These are phyloP conservation scores for Mucor circinelloides DNA, from an alignment of 371 early-diverging fungal species.

Conservation along the genomic window DNA sequence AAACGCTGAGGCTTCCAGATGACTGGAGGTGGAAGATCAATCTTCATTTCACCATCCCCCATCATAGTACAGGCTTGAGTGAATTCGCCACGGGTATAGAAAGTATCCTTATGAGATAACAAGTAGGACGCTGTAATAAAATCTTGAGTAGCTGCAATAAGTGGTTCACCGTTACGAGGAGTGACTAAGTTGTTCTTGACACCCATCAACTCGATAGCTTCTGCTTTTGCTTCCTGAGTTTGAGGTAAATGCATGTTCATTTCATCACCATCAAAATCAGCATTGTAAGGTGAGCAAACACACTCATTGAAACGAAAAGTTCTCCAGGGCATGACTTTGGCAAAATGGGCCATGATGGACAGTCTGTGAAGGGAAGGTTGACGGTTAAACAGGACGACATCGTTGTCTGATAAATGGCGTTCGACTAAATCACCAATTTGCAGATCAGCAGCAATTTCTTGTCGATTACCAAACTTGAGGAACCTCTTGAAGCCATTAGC, in stretches of 20 bases:
- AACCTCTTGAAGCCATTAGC: conserved; percentile 58
- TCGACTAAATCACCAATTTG: conserved; percentile 96
- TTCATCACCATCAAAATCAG: conserved; percentile 99
- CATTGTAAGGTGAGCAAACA: conserved; percentile 99
- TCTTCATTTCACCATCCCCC: conserved; percentile 75
- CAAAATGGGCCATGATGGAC: conserved; percentile 98
- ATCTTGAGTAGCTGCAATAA: conserved; percentile 99
- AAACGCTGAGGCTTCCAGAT: conserved; percentile 78
- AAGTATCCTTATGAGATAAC: conserved; percentile 90
- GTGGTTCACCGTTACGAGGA: conserved; percentile 93
- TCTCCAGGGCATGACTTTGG: conserved; percentile 95
- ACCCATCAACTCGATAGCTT: conserved; percentile 98
- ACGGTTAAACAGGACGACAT: conserved; percentile 99
- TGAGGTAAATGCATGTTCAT: conserved; percentile 99
- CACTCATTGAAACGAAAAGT: conserved; percentile 99
- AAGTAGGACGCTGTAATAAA: conserved; percentile 98
- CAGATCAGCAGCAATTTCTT: conserved; percentile 73
- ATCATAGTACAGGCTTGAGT: conserved; percentile 88
- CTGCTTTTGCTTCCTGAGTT: conserved; percentile 98
- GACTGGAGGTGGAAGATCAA: conserved; percentile 94
- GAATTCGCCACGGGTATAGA: conserved; percentile 95
- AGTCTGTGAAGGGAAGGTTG: conserved; percentile 99
- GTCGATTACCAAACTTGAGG: conserved; percentile 78
- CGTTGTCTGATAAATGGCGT: conserved; percentile 95
- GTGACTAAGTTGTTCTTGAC: conserved; percentile 97